A percentile compares a stretch with the other conserved stretches of the same genome.
Evolutionary conservation across 306 rosid species (phyloP).

Genomic region (Castanea sativa): DNA sequence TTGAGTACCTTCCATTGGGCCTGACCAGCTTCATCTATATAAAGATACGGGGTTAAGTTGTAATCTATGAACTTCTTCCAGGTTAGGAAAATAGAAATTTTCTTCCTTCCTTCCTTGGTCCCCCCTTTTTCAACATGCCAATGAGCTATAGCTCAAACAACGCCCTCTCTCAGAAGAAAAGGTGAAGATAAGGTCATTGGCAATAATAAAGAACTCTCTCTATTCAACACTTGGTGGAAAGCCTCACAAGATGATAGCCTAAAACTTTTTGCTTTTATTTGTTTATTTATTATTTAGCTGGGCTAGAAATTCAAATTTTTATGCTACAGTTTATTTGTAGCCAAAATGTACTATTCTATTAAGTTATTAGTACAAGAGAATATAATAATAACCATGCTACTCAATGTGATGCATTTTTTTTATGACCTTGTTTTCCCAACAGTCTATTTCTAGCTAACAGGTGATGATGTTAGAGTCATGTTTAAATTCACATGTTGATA

Average conservation of each 20-base stretch:
- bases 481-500: background rate
- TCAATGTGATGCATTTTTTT: background rate
- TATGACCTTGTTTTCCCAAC: constrained; percentile 2
- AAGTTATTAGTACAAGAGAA: background rate
- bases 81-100: background rate
- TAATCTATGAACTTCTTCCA: background rate
- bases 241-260: background rate
- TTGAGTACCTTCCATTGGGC: background rate
- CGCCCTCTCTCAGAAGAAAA: too few relatives aligned
- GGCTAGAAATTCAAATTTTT: background rate
- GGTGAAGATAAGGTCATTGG: too few relatives aligned
- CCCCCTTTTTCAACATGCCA: too few relatives aligned
- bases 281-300: background rate
- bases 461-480: background rate
- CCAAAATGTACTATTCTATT: background rate
- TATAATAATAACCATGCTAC: background rate
- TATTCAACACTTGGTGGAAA: background rate
- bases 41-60: background rate
- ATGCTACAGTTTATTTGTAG: background rate
- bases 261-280: background rate
- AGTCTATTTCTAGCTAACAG: background rate
- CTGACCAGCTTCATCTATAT: background rate
- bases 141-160: too few relatives aligned
- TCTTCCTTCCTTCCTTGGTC: too few relatives aligned
- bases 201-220: background rate